Percentiles rank a stretch among this genome's conserved stretches.
Evolutionary conservation across 2,329 filamentous ascomycete species (phyloP).

Genomic region (Colletotrichum simmondsii): DNA sequence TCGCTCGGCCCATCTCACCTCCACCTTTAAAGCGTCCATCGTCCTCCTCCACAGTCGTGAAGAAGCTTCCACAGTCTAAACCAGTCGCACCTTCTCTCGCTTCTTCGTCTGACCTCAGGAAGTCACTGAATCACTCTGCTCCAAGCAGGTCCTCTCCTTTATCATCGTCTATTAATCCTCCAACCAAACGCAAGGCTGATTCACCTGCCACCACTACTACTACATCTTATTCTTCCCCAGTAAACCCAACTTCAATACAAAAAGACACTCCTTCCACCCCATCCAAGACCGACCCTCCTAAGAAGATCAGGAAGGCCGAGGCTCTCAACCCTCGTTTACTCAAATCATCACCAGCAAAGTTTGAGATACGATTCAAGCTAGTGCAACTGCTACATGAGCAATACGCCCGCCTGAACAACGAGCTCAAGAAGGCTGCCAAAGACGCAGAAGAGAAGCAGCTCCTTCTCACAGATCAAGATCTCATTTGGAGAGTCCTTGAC

Average conservation of each 20-base stretch:
- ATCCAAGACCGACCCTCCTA: constrained; percentile 26
- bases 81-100: constrained; percentile 19
- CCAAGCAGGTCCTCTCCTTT: constrained; percentile 24
- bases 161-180: constrained; percentile 14
- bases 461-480: constrained; percentile 70
- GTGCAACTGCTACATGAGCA: constrained; percentile 74
- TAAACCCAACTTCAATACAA: constrained; percentile 9
- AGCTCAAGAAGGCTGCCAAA: constrained; percentile 63
- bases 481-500: constrained; percentile 77
- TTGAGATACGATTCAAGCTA: constrained; percentile 66
- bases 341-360: constrained; percentile 64
- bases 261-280: constrained; percentile 17
- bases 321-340: constrained; percentile 76
- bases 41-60: not conserved
- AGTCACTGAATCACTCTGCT: constrained; percentile 21
- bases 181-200: constrained; percentile 13
- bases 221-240: not conserved
- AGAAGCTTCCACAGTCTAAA: constrained; percentile 8
- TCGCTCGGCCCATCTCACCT: constrained; percentile 46
- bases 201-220: constrained; percentile 23
- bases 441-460: constrained; percentile 62
- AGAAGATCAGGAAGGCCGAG: constrained; percentile 54
- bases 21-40: constrained; percentile 41
- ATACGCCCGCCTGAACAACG: constrained; percentile 74
- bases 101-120: constrained; percentile 24